Evolutionary conservation across 148 eudicot genomes (phyloP).

Genomic region (Rhododendron mucronatum): DNA sequence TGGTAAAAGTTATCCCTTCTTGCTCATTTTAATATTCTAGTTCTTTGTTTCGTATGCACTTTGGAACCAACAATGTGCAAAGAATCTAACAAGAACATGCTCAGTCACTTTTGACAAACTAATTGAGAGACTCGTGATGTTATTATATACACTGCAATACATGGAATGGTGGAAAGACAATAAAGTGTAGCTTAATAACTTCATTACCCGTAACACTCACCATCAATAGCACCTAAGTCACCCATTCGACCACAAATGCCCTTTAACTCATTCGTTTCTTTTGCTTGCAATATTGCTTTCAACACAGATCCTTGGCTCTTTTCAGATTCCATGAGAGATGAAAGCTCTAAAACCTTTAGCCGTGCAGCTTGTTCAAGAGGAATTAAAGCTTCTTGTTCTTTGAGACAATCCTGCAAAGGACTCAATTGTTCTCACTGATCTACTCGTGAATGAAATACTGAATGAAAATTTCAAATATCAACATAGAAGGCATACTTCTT

Average conservation of each 20-base stretch:
- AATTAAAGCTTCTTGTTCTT: no score
- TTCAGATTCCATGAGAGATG: constrained; percentile 73
- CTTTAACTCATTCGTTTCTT: constrained; percentile 58
- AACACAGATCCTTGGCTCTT: constrained; percentile 88
- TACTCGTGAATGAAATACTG: no score
- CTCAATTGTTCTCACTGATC: no score
- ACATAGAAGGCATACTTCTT: constrained; percentile 47
- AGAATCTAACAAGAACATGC: not conserved
- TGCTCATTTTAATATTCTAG: no score
- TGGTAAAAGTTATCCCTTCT: not conserved
- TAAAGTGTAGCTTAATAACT: not conserved
- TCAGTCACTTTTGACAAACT: not conserved
- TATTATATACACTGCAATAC: no score
- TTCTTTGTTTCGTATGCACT: not conserved
- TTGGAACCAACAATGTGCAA: not conserved
- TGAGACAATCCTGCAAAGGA: no score
- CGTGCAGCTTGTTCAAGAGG: constrained; percentile 72
- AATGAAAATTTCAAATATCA: not conserved
- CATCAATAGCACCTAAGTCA: constrained; percentile 93
- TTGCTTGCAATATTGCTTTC: constrained; percentile 81
- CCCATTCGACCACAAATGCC: constrained; percentile 97
- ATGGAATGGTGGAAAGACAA: no score
- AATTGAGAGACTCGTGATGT: not conserved
- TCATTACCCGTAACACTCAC: constrained; percentile 25
- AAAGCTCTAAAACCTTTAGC: constrained; percentile 76